Base-by-base conservation (phyloP, 108 stramenopile genomes). In the Conticribra weissflogii region DNA sequence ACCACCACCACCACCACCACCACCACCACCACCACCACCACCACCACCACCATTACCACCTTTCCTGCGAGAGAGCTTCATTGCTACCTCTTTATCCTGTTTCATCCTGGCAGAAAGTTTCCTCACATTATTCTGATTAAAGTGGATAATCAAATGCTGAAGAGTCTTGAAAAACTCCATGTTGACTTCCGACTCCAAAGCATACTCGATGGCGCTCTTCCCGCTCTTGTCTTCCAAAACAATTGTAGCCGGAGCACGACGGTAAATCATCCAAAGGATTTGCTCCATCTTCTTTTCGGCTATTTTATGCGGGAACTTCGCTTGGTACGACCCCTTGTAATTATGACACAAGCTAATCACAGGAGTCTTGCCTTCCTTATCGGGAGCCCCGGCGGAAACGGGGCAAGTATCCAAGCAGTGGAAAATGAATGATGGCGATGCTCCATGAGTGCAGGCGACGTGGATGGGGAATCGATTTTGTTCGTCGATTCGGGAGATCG, bases 201-300 rank as follows among this genome's bases (percentile, higher is more conserved):
- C 71, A 34, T 72, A 72, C 54, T 72, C 71, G 21, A 71, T 62
- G 12, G 45, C 60, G 31, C 52, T 52, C 3, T 63, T 45, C 12
- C 71, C 71, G 14, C 15, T 1, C 30, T 31, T 50, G 31, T 72
- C 71, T 52, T 72, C 71, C 15, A 23, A 32, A 22, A 56, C 25
- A 46, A 72, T 49, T 2, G 71, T 54, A 3, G 17, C 45, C 5
- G 71, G 71, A 45, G 62, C 71, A 12, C 36, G 5, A 41, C 36
- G 36, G 12, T 41, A 41, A 41, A 41, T 41, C 12, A 41, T 41
- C 36, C 36, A 41, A 5, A 41, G 36, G 12, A 41, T 41, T 41
- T 41, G 36, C 36, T 41, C 36, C 36, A 41, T 41, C 8, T 41
- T 41, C 36, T 12, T 41, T 12, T 41, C 36, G 36, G 36, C 36